Evolutionary conservation across 768 basidiomycete species (phyloP), one percentile per base, ranked within the genome.

Genomic region (Russula foetens): DNA sequence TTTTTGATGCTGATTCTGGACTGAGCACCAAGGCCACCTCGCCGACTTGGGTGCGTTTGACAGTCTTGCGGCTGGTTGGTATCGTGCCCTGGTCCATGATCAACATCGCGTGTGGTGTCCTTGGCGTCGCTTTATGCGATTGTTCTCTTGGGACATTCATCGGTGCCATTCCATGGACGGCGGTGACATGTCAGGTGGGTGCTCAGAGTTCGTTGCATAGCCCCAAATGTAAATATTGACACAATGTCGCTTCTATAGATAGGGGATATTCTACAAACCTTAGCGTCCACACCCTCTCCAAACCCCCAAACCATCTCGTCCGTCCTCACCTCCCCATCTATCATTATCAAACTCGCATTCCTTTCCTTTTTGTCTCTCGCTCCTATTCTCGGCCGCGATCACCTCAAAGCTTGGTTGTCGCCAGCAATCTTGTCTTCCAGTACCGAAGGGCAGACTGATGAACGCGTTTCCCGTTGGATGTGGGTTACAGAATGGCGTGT

Each of bases 11-110:
- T 17, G 81, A 84, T 63, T 77, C 82, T 6, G 77, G 81, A 67
- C 59, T 71, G 58, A 68, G 77, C 60, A 66, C 72, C 58, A 67
- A 70, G 39, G 41, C 74, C 21, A 73, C 67, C 65, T 75, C 75
- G 23, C 70, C 77, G 24, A 69, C 76, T 2, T 97, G 95, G 94
- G 85, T 93, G 46, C 84, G 93, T 43, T 76, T 97, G 46, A 86
- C 92, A 3, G 82, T 96, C 59, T 81, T 98, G 63, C 84, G 95
- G 51, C 84, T 96, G 59, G 83, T 96, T 67, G 95, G 95, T 21
- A 84, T 98, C 56, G 92, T 97, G 4, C 95, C 95, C 6, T 98
- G 95, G 95, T 92, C 90, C 59, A 93, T 92, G 60, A 92, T 98
- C 78, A 98, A 98, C 72, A 89, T 98, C 59, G 94, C 94, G 47